Conservation (phyloP, 257 asterid genomes). For the Nicotiana obtusifolia region DNA sequence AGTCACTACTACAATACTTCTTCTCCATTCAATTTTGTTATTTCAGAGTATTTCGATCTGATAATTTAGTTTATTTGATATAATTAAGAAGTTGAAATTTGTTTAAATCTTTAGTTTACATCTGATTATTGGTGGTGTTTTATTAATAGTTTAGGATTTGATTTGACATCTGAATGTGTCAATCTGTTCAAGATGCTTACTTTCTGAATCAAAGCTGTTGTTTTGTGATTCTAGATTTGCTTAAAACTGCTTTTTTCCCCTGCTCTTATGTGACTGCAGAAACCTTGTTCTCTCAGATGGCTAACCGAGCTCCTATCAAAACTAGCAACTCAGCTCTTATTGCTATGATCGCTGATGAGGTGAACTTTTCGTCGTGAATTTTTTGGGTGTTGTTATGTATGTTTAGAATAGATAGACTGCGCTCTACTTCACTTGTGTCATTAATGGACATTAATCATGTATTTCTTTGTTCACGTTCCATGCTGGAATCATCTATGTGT, state of each 20-base stretch:
- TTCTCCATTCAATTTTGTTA: neutral
- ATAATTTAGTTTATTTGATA: neutral
- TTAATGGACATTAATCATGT: neutral
- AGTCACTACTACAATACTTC: neutral
- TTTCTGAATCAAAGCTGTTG: neutral
- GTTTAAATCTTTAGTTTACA: neutral
- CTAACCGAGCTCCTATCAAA: constrained; percentile 74
- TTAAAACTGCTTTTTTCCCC: neutral
- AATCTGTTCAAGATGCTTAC: neutral
- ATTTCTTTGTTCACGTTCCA: neutral
- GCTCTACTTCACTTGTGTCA: neutral
- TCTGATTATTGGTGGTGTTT: neutral
- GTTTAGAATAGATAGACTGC: neutral
- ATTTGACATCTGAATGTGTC: neutral
- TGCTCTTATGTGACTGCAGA: neutral
- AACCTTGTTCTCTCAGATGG: constrained; percentile 37
- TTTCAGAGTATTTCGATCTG: neutral
- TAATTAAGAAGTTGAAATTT: neutral
- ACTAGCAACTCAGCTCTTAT: constrained; percentile 77
- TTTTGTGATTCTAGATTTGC: neutral
- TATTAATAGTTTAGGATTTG: neutral
- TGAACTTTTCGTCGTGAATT: neutral
- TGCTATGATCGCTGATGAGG: constrained; percentile 98
- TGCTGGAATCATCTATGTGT: neutral
- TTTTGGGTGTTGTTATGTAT: neutral